phyloP scores from a whole-genome alignment of 2,329 filamentous ascomycete genomes.

The Falciphora oryzae region DNA sequence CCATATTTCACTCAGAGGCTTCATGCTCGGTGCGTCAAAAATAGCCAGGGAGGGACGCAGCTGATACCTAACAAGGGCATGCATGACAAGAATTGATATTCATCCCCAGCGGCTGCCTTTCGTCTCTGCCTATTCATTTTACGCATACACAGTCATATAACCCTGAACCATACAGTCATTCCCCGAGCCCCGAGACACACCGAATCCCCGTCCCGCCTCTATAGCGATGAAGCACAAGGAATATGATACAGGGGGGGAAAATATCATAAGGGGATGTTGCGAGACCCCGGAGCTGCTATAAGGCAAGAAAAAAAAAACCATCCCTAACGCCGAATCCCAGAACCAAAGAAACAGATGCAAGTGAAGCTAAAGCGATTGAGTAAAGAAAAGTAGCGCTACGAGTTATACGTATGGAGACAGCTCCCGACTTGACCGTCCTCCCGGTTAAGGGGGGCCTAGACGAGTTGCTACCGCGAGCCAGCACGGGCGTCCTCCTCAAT shows the following conservation, averaged over 20 bases:
- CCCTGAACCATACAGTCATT: neutral
- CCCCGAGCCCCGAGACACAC: neutral
- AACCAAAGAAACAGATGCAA: neutral
- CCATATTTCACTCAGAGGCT: neutral
- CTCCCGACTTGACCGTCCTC: neutral
- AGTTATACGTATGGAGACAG: neutral
- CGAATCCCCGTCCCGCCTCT: neutral
- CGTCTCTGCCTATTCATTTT: neutral
- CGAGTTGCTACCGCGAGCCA: neutral
- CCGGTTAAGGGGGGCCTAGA: neutral
- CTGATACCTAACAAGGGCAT: too few species aligned
- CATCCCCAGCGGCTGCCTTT: neutral
- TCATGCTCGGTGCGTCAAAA: neutral
- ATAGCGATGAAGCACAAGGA: neutral
- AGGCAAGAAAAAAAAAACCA: neutral
- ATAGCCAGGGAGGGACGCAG: too few species aligned
- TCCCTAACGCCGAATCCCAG: neutral
- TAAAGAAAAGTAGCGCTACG: neutral
- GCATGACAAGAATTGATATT: neutral
- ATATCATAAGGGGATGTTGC: too few species aligned
- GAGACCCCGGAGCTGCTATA: too few species aligned
- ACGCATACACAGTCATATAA: neutral
- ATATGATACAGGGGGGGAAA: neutral
- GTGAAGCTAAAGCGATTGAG: neutral
- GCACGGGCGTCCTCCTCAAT: neutral